Percentiles rank a stretch among this genome's conserved stretches.
phyloP scores from a whole-genome alignment of 768 basidiomycete species.

The Leccinum longicurvipes region DNA sequence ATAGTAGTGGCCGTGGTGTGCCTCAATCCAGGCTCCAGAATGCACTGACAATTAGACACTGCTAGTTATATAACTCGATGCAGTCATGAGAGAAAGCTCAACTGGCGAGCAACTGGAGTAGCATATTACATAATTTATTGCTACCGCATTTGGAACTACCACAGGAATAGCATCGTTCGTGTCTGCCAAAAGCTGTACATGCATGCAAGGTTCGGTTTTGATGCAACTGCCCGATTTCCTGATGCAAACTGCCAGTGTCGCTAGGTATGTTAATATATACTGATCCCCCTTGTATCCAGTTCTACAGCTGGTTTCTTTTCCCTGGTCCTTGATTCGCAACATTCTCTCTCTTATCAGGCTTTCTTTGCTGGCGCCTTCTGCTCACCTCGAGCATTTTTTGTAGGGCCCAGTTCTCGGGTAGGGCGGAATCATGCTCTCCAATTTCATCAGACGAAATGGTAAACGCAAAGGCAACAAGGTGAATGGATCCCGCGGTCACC shows the following conservation, averaged over 20 bases:
- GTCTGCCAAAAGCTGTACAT: slow-evolving; percentile 13
- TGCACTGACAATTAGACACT: too few relatives aligned
- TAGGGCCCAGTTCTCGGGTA: neutral
- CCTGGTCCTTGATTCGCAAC: neutral
- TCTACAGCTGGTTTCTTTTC: neutral
- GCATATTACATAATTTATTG: neutral
- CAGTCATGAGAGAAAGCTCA: neutral
- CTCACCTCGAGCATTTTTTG: neutral
- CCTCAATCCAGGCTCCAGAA: neutral
- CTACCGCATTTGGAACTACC: neutral
- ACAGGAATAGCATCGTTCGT: neutral
- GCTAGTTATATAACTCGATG: neutral
- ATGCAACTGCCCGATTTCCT: slow-evolving; percentile 12
- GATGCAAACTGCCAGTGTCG: slow-evolving; percentile 22
- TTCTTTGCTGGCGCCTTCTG: neutral
- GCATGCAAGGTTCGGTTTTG: slow-evolving; percentile 8
- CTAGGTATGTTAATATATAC: slow-evolving; percentile 19
- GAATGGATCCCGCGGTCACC: slow-evolving; percentile 1
- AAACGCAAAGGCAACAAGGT: slow-evolving; percentile 28
- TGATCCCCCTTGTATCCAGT: neutral
- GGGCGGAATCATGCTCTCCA: slow-evolving; percentile 22
- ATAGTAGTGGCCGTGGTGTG: neutral
- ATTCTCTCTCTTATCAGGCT: neutral
- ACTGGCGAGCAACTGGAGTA: too few relatives aligned
- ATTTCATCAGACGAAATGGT: slow-evolving; percentile 27